Conservation (phyloP, 2,329 filamentous ascomycete genomes). For the Hirsutella thompsonii region DNA sequence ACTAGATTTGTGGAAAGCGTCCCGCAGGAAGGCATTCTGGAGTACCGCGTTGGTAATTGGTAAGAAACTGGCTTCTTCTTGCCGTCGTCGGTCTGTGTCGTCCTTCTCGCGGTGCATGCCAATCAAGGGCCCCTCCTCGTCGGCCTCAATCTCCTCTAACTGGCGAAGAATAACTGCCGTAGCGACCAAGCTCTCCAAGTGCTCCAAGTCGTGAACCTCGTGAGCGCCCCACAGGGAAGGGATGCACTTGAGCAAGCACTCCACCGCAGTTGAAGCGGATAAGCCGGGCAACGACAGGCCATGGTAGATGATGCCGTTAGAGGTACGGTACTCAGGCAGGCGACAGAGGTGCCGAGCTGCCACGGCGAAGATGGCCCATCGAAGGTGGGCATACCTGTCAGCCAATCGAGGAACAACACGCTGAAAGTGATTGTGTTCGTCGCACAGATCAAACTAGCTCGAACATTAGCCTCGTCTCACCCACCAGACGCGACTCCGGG, state of each 20-base stretch:
- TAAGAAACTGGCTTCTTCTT: constrained; percentile 21
- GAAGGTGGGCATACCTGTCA: constrained; percentile 20
- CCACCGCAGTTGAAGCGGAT: constrained; percentile 22
- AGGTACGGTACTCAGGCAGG: constrained; percentile 22
- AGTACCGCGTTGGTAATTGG: constrained; percentile 27
- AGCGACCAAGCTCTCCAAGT: constrained; percentile 25
- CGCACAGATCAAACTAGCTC: constrained; percentile 27
- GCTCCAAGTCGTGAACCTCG: constrained; percentile 23
- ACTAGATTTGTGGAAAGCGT: constrained; percentile 19
- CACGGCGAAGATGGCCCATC: constrained; percentile 25
- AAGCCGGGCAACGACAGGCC: constrained; percentile 22
- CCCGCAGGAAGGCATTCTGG: constrained; percentile 20
- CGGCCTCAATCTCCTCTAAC: constrained; percentile 27
- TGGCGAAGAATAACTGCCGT: constrained; percentile 27
- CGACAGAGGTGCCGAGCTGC: constrained; percentile 25
- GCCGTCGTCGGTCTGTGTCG: background rate
- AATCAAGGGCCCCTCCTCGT: constrained; percentile 13
- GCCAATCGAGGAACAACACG: constrained; percentile 22
- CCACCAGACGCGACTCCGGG: no score
- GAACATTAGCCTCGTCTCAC: constrained; percentile 7
- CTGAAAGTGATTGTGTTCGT: constrained; percentile 26
- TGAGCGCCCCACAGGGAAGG: constrained; percentile 24
- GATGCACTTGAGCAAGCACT: constrained; percentile 26
- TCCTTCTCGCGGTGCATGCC: background rate
- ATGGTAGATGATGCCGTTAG: constrained; percentile 19